These are phyloP conservation scores for Arachis stenosperma DNA, from an alignment of 306 rosid species.

Conservation along the genomic window DNA sequence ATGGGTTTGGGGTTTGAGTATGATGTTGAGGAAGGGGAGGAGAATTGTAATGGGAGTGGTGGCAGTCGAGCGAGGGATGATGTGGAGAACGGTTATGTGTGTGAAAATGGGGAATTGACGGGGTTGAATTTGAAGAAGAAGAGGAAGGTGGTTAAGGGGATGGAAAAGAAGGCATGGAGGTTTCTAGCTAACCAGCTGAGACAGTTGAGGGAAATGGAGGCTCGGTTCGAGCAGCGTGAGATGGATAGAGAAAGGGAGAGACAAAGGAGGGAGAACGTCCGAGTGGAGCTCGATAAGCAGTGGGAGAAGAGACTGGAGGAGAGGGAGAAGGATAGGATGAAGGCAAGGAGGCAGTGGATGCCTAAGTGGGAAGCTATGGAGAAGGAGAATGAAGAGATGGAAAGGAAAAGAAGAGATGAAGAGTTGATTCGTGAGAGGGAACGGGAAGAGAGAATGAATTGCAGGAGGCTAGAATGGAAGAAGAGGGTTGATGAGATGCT, in stretches of 20 bases:
- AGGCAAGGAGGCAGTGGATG: constrained; percentile 66
- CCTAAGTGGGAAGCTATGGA: constrained; percentile 78
- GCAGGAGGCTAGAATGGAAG: constrained; percentile 82
- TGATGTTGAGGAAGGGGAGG: constrained; percentile 78
- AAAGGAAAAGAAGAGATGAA: constrained; percentile 82
- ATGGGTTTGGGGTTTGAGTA: constrained; percentile 83
- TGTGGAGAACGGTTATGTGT: constrained; percentile 70
- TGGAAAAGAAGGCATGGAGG: constrained; percentile 80
- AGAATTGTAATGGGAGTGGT: constrained; percentile 64
- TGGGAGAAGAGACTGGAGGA: constrained; percentile 75
- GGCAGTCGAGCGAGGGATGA: constrained; percentile 60
- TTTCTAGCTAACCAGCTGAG: constrained; percentile 66
- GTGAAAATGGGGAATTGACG: constrained; percentile 68
- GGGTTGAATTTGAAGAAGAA: constrained; percentile 70
- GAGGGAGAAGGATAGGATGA: constrained; percentile 61
- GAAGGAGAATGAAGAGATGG: constrained; percentile 77
- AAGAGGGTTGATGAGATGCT: constrained; percentile 80
- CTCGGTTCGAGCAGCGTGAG: constrained; percentile 77
- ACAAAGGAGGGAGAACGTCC: constrained; percentile 60
- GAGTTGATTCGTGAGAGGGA: constrained; percentile 67
- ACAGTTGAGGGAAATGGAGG: constrained; percentile 78
- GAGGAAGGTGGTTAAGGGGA: constrained; percentile 61
- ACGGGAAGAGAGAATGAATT: constrained; percentile 81
- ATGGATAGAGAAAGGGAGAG: constrained; percentile 80
- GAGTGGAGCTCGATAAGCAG: constrained; percentile 63